Conservation (phyloP, 768 basidiomycete species). For the Panaeolus papilionaceus region DNA sequence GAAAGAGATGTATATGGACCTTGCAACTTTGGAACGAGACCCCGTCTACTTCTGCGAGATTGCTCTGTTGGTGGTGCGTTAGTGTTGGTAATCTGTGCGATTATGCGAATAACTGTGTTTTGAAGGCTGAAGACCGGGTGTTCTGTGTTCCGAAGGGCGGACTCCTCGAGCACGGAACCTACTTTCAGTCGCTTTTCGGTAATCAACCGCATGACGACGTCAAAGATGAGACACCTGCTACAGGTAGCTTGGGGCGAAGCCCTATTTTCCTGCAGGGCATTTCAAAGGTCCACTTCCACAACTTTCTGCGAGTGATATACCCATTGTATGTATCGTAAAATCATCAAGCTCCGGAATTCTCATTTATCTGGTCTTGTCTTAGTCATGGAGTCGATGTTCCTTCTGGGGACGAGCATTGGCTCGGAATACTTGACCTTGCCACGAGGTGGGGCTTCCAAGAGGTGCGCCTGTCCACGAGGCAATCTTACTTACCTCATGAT, state of each 20-base stretch:
- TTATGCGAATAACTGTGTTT: too few species aligned
- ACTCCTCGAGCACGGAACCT: conserved; percentile 13
- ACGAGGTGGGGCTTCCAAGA: too few species aligned
- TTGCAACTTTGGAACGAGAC: not conserved
- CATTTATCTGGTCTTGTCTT: not conserved
- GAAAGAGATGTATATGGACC: too few species aligned
- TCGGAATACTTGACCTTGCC: too few species aligned
- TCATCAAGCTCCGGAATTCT: too few species aligned
- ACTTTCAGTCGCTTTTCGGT: too few species aligned
- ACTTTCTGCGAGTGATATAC: too few species aligned
- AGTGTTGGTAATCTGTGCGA: not conserved
- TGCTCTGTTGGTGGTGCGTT: not conserved
- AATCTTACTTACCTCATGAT: not conserved
- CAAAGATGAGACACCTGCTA: too few species aligned
- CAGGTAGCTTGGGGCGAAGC: not conserved
- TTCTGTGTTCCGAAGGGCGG: conserved; percentile 22
- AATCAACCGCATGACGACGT: not conserved
- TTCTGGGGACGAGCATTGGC: too few species aligned
- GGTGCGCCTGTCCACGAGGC: not conserved
- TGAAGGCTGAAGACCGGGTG: conserved; percentile 22
- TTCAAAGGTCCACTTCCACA: not conserved
- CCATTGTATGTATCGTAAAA: too few species aligned
- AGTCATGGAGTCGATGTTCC: too few species aligned
- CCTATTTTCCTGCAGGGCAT: not conserved
- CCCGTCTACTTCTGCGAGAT: not conserved